These are phyloP conservation scores for Boletus mariae DNA, from an alignment of 1,284 basidiomycete genomes.

Conservation along the genomic window DNA sequence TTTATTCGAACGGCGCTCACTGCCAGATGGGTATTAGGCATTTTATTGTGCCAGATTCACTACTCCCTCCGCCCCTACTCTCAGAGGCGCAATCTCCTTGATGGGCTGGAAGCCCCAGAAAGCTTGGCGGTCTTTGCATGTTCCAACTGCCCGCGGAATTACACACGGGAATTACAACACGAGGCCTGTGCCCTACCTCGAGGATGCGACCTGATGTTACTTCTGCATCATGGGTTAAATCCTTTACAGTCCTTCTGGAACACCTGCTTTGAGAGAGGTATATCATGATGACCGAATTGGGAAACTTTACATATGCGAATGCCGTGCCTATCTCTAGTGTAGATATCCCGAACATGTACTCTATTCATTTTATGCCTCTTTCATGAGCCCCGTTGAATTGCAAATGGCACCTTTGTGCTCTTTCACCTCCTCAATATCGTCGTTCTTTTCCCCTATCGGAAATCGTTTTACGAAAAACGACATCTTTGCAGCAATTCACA, in stretches of 20 bases:
- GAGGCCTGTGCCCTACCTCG: conserved; percentile 9
- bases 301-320: conserved; percentile 3
- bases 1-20: not conserved
- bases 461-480: conserved; percentile 31
- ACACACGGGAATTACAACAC: conserved; percentile 15
- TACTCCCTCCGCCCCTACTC: not conserved
- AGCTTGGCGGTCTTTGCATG: conserved; percentile 19
- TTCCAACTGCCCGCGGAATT: conserved; percentile 26
- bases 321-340: conserved; percentile 6
- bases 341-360: conserved; percentile 8
- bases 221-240: not conserved
- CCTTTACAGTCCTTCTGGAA: not conserved
- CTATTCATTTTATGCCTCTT: conserved; percentile 17
- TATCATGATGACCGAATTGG: not conserved
- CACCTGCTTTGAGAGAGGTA: not conserved
- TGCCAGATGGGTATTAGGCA: conserved; percentile 5
- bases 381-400: conserved; percentile 1
- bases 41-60: conserved; percentile 1
- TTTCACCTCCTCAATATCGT: conserved; percentile 22
- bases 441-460: conserved; percentile 22
- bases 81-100: conserved; percentile 6
- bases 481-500: conserved; percentile 27
- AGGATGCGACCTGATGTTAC: not conserved
- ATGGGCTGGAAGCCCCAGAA: conserved; percentile 1
- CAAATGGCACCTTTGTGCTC: conserved; percentile 3